Evolutionary conservation across 2,329 filamentous ascomycete genomes (phyloP), one percentile per base, ranked within the genome.

Genomic region (Xylaria sp.): DNA sequence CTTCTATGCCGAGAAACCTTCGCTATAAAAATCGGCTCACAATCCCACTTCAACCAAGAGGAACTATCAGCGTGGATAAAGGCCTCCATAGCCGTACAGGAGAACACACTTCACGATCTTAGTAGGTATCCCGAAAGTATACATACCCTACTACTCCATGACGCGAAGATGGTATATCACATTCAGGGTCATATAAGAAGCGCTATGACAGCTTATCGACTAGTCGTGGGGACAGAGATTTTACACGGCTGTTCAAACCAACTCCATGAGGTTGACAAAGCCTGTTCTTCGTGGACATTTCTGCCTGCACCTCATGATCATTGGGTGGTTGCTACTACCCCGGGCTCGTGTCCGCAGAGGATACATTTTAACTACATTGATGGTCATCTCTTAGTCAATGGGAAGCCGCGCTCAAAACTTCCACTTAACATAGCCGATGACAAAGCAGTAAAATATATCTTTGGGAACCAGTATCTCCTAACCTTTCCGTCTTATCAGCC

Each of bases 401-500:
- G 70, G 13, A 70, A 71, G 52, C 66, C 78, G 1, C 54, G 75
- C 2, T 67, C 77, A 0, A 84, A 81, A 11, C 77, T 90, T 0
- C 87, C 88, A 0, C 68, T 77, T 0, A 74, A 82, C 1, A 82
- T 85, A 43, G 79, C 78, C 17, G 70, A 82, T 3, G 76, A 80
- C 0, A 48, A 60, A 64, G 88, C 0, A 74, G 89, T 0, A 79
- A 87, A 65, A 79, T 84, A 0, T 71, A 78, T 15, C 81, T 65
- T 65, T 6, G 33, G 40, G 2, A 23, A 54, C 7, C 49, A 54
- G 21, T 60, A 79, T 37, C 77, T 89, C 0, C 74, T 81, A 0
- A 83, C 82, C 0, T 84, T 74, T 27, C 83, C 86, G 0, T 89
- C 87, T 0, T 57, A 64, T 0, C 58, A 85, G 0, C 71, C 70